Conservation (phyloP, 2,329 filamentous ascomycete genomes). For the Basipetospora chlamydospora region DNA sequence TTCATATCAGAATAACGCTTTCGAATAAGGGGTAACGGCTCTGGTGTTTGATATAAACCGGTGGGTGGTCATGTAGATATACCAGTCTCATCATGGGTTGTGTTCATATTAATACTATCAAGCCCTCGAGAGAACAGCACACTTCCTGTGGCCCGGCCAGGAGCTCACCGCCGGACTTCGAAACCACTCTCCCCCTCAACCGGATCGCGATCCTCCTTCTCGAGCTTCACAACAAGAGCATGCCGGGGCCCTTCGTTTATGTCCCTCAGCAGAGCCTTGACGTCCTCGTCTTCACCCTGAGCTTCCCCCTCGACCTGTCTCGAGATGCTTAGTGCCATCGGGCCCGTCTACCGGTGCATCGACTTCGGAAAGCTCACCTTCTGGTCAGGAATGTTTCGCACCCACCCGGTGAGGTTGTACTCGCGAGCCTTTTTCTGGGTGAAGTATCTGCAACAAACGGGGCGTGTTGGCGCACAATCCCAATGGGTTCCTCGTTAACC, state of each 20-base stretch:
- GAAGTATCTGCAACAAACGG: conserved; percentile 44
- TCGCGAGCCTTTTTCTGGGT: conserved; percentile 35
- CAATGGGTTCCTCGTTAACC: no score
- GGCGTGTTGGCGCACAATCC: no score
- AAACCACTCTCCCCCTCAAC: conserved; percentile 58
- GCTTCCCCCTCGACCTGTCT: conserved; percentile 75
- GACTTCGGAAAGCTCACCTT: conserved; percentile 27
- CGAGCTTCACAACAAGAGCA: conserved; percentile 60
- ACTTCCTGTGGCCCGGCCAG: no score
- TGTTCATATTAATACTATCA: no score
- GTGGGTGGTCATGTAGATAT: no score
- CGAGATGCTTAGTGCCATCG: conserved; percentile 8
- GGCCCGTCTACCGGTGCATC: neutral
- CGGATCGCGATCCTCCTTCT: conserved; percentile 50
- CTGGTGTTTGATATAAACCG: no score
- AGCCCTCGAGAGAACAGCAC: no score
- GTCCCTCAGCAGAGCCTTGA: conserved; percentile 59
- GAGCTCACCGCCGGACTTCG: conserved; percentile 31
- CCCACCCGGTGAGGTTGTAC: conserved; percentile 44
- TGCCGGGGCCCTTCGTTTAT: conserved; percentile 59
- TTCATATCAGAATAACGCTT: no score
- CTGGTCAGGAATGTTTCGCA: conserved; percentile 40
- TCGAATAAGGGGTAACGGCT: no score
- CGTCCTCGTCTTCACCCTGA: conserved; percentile 52
- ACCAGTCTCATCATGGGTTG: no score